Evolutionary conservation across 495 filamentous ascomycete species (phyloP), one percentile per base, ranked within the genome.

Genomic region (Aspergillus haitiensis): DNA sequence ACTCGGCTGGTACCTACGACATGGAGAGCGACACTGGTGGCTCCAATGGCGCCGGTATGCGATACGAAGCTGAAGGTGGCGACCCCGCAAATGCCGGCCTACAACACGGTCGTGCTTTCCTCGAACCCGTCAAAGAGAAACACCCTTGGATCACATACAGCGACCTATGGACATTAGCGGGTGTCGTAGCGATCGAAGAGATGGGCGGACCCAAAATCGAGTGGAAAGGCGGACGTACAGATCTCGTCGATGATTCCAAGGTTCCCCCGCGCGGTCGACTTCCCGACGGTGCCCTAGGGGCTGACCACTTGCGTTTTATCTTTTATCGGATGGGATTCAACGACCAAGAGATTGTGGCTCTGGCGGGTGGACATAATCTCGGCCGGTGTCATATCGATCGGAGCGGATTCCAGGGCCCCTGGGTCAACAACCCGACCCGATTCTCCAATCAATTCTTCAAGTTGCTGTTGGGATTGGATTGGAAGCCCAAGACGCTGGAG

Each of bases 241-340:
- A 87, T 61, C 75, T 77, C 63, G 75, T 83, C 13, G 81, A 83
- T 58, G 83, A 86, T 63, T 73, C 65, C 59, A 81, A 83, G 61
- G 69, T 86, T 3, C 82, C 82, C 0, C 81, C 84, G 7, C 76
- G 81, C 0, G 84, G 83, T 1, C 70, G 85, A 2, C 69, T 86
- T 13, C 85, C 84, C 1, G 84, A 86, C 61, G 84, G 69, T n/a
- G 77, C 84, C 2, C 76, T 78, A 55, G 85, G 83, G 37, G 75
- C 82, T 16, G 82, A 82, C 27, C 83, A 88, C 63, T 62, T 88
- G 49, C 77, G 84, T 2, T 70, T 69, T 60, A 78, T 88, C 66
- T 86, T 86, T 69, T 74, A 81, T 65, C 78, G 82, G 27, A 86
- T 86, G 84, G 82, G 84, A n/a, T 86, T 86, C 72, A 77, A 79